Conservation (phyloP, 257 asterid species). For the Nicotiana otophora region DNA sequence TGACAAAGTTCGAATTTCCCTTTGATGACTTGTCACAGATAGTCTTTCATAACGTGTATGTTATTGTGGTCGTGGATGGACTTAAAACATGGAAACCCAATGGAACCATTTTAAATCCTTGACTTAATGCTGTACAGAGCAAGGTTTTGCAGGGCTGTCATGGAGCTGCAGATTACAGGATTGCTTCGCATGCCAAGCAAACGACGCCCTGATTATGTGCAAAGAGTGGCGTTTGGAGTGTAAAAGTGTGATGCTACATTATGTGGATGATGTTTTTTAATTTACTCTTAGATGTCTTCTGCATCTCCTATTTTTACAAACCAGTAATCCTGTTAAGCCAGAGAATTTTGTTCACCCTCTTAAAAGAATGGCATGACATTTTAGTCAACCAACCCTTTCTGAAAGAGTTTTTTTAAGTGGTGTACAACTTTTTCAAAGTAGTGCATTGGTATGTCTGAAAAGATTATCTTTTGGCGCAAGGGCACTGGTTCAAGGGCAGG, state of each 20-base stretch:
- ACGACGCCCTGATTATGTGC: conserved; percentile 92
- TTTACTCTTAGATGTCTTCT: background rate
- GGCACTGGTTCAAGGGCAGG: no score
- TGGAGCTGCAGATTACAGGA: conserved; percentile 85
- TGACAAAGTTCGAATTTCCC: background rate
- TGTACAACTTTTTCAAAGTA: no score
- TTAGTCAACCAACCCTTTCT: no score
- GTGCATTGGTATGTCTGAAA: no score
- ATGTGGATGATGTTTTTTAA: background rate
- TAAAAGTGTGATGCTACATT: background rate
- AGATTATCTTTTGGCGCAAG: no score
- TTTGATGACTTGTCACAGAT: background rate
- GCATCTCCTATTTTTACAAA: background rate
- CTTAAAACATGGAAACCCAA: background rate
- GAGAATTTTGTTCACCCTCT: background rate
- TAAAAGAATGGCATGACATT: no score
- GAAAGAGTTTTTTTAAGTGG: no score
- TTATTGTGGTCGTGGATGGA: background rate
- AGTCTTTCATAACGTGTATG: background rate
- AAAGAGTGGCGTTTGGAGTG: conserved; percentile 86
- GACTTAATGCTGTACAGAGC: conserved; percentile 53
- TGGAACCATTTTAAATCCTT: conserved; percentile 34
- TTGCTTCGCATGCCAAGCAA: conserved; percentile 89
- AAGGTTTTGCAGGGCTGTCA: conserved; percentile 82
- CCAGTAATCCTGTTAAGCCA: background rate